Evolutionary conservation across 2,329 filamentous ascomycete species (phyloP).

Genomic region (Penicillium sp.): DNA sequence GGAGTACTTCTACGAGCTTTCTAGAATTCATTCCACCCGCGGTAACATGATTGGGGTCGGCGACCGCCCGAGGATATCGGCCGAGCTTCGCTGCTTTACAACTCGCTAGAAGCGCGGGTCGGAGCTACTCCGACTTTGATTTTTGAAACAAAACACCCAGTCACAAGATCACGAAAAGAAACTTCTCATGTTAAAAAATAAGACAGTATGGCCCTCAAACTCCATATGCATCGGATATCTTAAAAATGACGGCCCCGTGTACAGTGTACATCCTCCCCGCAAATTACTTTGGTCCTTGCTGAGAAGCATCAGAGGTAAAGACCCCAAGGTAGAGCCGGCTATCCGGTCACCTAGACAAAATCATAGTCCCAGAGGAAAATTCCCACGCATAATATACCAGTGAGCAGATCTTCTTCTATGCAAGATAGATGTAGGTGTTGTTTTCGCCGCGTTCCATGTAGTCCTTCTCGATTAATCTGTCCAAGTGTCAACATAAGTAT

Average conservation of each 20-base stretch:
- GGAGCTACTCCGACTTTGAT: conserved; percentile 19
- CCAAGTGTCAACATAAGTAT: not conserved
- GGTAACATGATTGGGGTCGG: conserved; percentile 1
- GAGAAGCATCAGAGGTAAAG: not conserved
- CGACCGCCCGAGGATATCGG: not conserved
- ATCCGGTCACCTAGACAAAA: not conserved
- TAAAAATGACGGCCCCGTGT: not conserved
- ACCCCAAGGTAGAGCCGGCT: not conserved
- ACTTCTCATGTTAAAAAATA: not conserved
- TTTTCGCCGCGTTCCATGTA: conserved; percentile 81
- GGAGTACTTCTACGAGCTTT: not conserved
- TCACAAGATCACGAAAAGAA: not conserved
- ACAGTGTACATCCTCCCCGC: not conserved
- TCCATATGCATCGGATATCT: not conserved
- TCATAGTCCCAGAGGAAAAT: too few relatives aligned
- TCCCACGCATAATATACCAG: not conserved
- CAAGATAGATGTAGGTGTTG: conserved; percentile 71
- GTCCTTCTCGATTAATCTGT: conserved; percentile 86
- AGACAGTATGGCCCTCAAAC: not conserved
- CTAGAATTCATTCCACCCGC: not conserved
- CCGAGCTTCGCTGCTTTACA: not conserved
- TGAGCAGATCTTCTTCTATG: conserved; percentile 48
- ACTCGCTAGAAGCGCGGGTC: not conserved
- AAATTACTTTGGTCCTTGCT: not conserved
- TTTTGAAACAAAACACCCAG: not conserved